Base-by-base conservation (phyloP, 2,329 filamentous ascomycete genomes). In the Elsinoe fawcettii region DNA sequence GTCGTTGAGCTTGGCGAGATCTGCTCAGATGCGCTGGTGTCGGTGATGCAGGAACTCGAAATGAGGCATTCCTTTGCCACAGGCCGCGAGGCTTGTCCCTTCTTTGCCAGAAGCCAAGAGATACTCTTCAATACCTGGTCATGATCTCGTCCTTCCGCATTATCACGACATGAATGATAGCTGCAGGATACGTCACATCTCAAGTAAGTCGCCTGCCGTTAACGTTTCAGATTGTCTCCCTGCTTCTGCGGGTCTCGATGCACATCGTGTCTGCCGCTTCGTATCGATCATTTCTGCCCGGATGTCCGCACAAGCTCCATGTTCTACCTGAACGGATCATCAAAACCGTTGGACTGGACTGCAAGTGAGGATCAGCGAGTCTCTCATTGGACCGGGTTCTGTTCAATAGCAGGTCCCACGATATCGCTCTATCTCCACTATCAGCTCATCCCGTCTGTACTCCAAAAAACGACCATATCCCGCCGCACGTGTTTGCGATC, bases 401-500 rank as follows among this genome's bases (percentile, higher is more conserved):
- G 34, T 3, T 6, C 14, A 12, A 14, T 37, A 37, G 34, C 14
- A 12, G 34, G 14, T 14, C 12, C 18, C 22, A 44, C 39, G 16
- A 20, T 22, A 20, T 18, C 16, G 16, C 22, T 20, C 6, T 22
- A 8, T 20, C 3, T 8, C 27, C 27, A 30, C 27, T 30, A 9
- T 30, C 5, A 30, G 9, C 9, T 30, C 27, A 30, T 30, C 27
- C 27, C 27, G 27, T 5, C 5, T 30, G 9, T 30, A 6, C 37
- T 22, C 16, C 14, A 44, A 18, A 16, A 20, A 6, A 44, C 16
- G 39, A 20, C 18, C 4, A 18, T n/a, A 25, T 32, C 18, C 46
- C 20, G 3, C 22, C n/a, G 46, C 46, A 51, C 46, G 46, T 51
- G 46, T 51, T 18, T 32, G 25, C n/a, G 25, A 51, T 51, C 46